These are phyloP conservation scores for Mollisia scopiformis DNA, from an alignment of 2,329 filamentous ascomycete species.

Conservation along the genomic window DNA sequence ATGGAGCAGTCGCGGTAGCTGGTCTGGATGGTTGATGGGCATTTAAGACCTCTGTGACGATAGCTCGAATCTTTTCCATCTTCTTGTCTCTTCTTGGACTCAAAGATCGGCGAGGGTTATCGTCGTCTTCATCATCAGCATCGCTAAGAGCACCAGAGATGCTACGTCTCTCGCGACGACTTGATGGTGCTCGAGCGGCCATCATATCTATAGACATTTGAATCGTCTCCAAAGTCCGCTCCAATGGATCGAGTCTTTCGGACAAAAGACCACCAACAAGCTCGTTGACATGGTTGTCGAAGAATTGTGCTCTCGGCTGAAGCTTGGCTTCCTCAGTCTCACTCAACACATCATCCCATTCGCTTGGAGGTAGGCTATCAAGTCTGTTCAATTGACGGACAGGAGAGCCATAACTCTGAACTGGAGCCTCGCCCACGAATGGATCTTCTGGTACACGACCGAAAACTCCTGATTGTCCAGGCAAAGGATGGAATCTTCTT, in stretches of 20 bases:
- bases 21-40: conserved; percentile 50
- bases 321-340: conserved; percentile 85
- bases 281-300: conserved; percentile 87
- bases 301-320: conserved; percentile 80
- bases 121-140: conserved; percentile 93
- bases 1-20: conserved; percentile 29
- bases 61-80: conserved; percentile 78
- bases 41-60: conserved; percentile 74
- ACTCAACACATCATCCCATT: conserved; percentile 89
- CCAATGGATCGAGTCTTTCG: conserved; percentile 77
- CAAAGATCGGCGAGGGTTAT: conserved; percentile 67
- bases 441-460: conserved; percentile 50
- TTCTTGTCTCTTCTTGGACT: conserved; percentile 81
- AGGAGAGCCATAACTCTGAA: conserved; percentile 51
- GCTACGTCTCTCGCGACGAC: conserved; percentile 63
- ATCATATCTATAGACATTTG: conserved; percentile 68
- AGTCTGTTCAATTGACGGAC: conserved; percentile 66
- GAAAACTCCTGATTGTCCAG: conserved; percentile 50
- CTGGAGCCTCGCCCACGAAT: conserved; percentile 31
- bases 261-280: conserved; percentile 79
- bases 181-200: conserved; percentile 57
- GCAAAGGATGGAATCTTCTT: conserved; percentile 52
- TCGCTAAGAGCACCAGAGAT: conserved; percentile 76
- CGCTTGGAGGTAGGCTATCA: conserved; percentile 72
- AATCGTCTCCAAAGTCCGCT: conserved; percentile 77